Evolutionary conservation across 352 stramenopile species (phyloP).

Genomic region (Blastocystis hominis): DNA sequence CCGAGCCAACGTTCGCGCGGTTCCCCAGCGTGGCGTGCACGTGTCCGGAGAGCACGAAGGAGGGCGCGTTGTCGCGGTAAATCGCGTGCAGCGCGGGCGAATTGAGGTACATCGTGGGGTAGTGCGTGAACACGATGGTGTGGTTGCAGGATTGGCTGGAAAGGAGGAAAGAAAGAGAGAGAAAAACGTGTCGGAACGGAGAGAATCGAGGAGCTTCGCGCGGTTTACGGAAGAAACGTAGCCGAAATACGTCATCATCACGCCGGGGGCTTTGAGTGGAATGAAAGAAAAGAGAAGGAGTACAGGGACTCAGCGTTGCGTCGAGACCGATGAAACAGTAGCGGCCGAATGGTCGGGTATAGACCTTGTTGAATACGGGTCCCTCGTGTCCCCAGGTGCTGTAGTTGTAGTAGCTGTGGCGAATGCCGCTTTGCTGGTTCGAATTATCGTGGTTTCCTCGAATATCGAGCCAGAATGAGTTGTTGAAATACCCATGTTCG

Average conservation of each 20-base stretch:
- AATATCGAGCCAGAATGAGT: slow-evolving; percentile 30
- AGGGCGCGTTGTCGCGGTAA: slow-evolving; percentile 12
- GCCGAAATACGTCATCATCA: slow-evolving; percentile 43
- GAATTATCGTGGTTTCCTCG: slow-evolving; percentile 41
- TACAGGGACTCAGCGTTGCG: slow-evolving; percentile 46
- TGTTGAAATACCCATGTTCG: slow-evolving; percentile 22
- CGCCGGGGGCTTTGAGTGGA: background rate
- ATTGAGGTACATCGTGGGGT: slow-evolving; percentile 23
- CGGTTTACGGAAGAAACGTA: background rate
- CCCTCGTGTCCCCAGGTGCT: slow-evolving; percentile 14
- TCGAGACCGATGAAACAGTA: slow-evolving; percentile 44
- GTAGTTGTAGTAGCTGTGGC: slow-evolving; percentile 34
- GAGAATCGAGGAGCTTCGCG: background rate
- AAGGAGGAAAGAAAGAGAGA: background rate
- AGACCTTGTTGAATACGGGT: background rate
- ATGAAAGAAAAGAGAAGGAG: background rate
- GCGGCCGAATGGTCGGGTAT: background rate
- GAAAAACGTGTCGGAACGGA: background rate
- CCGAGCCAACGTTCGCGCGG: background rate
- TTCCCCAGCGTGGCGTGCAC: slow-evolving; percentile 45
- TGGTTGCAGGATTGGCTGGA: background rate
- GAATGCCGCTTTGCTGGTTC: background rate
- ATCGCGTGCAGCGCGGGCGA: slow-evolving; percentile 18
- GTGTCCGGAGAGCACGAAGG: slow-evolving; percentile 24
- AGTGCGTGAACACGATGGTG: slow-evolving; percentile 48